phyloP scores from a whole-genome alignment of 2,329 filamentous ascomycete species.

The Aschersonia sp. region DNA sequence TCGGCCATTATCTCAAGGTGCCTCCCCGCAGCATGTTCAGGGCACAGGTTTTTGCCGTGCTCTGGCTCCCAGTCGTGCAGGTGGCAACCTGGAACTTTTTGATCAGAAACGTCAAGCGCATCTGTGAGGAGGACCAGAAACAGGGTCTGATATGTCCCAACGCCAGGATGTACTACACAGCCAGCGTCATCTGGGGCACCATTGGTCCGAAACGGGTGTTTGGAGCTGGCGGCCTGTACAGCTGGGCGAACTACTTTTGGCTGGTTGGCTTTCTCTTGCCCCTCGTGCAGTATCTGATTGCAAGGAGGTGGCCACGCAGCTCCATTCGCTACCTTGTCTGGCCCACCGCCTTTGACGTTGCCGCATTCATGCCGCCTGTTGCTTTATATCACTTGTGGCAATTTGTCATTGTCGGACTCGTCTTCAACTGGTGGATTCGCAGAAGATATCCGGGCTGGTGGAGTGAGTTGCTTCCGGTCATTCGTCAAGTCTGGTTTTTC shows the following conservation, averaged over 20 bases:
- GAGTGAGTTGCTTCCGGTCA: constrained; percentile 20
- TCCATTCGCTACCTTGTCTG: constrained; percentile 32
- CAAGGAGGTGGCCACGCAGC: constrained; percentile 18
- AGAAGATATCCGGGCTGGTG: constrained; percentile 37
- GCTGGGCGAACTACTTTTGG: constrained; percentile 36
- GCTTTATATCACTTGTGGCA: constrained; percentile 38
- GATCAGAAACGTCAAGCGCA: constrained; percentile 29
- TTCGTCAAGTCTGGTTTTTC: not conserved
- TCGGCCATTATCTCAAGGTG: constrained; percentile 36
- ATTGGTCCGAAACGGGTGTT: constrained; percentile 26
- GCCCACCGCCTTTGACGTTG: constrained; percentile 35
- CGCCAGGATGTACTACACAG: constrained; percentile 42
- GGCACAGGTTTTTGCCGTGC: constrained; percentile 21
- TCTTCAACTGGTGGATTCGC: constrained; percentile 39
- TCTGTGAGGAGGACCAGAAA: constrained; percentile 31
- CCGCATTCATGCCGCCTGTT: constrained; percentile 33
- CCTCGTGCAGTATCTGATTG: constrained; percentile 29
- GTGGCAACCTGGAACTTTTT: constrained; percentile 20
- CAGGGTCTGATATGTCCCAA: constrained; percentile 40
- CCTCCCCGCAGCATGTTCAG: constrained; percentile 32
- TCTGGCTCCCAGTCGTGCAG: constrained; percentile 20
- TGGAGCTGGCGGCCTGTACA: constrained; percentile 20
- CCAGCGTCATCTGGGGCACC: constrained; percentile 43
- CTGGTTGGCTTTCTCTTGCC: constrained; percentile 32
- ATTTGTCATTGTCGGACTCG: constrained; percentile 36